Conservation (phyloP, 148 eudicot species). For the Simmondsia chinensis region DNA sequence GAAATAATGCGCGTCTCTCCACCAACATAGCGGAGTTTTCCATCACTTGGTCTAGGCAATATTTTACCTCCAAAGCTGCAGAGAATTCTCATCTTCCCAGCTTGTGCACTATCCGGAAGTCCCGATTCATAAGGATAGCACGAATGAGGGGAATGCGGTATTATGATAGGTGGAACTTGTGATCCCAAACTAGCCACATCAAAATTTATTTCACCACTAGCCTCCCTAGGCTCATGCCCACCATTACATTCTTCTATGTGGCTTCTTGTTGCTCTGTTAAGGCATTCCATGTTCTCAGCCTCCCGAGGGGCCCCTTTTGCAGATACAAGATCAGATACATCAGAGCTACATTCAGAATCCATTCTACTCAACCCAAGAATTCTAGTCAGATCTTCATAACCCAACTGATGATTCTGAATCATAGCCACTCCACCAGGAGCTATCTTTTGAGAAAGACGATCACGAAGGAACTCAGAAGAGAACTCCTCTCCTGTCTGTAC, state of each 20-base stretch:
- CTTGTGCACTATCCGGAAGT: constrained; percentile 42
- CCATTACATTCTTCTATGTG: constrained; percentile 21
- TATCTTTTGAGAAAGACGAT: constrained; percentile 35
- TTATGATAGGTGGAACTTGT: constrained; percentile 23
- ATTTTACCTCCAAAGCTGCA: constrained; percentile 93
- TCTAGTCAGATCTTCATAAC: constrained; percentile 54
- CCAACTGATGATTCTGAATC: constrained; percentile 28
- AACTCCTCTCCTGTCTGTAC: constrained; percentile 69
- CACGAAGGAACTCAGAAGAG: constrained; percentile 57
- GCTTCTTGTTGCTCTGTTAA: constrained; percentile 14
- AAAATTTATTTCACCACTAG: constrained; percentile 13
- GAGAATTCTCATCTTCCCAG: constrained; percentile 72
- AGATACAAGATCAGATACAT: constrained; percentile 42
- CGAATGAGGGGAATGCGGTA: constrained; percentile 31
- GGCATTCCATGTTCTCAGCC: constrained; percentile 23
- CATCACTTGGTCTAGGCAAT: constrained; percentile 91
- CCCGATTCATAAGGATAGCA: constrained; percentile 28
- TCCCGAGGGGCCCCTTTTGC: constrained; percentile 41
- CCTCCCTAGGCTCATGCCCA: constrained; percentile 24
- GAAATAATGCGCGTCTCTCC: constrained; percentile 90
- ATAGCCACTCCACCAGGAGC: constrained; percentile 18
- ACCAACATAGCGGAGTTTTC: constrained; percentile 86
- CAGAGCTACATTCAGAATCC: constrained; percentile 67
- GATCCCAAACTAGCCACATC: constrained; percentile 22
- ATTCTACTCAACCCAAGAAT: constrained; percentile 57